Conservation (phyloP, 352 stramenopile species). For the Globisporangium cystogenes region DNA sequence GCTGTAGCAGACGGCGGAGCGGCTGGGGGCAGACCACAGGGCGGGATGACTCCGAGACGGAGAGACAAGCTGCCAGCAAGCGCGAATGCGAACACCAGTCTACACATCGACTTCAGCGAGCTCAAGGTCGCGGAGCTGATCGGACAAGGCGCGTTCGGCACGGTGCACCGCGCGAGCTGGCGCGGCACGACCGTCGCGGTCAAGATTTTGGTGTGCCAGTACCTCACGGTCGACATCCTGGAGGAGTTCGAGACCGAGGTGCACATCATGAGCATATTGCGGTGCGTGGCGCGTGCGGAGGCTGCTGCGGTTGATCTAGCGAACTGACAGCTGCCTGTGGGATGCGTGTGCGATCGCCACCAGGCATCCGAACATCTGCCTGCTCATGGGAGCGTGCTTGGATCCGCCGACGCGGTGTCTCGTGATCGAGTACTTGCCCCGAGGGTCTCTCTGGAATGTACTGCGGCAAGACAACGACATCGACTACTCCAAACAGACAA, state of each 20-base stretch:
- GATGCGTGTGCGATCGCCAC: constrained; percentile 4
- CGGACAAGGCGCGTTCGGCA: constrained; percentile 80
- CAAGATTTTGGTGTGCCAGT: constrained; percentile 83
- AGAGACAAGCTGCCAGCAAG: constrained; percentile 46
- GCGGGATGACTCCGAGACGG: constrained; percentile 21
- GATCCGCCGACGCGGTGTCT: constrained; percentile 74
- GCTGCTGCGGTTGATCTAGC: not conserved
- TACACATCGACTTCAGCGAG: constrained; percentile 78
- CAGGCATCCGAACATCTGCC: constrained; percentile 84
- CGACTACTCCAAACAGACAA: constrained; percentile 61
- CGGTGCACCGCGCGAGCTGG: constrained; percentile 70
- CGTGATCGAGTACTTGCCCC: constrained; percentile 83
- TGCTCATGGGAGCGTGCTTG: constrained; percentile 79
- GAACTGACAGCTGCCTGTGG: not conserved
- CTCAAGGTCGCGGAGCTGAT: constrained; percentile 80
- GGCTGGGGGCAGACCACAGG: not conserved
- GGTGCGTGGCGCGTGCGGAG: constrained; percentile 24
- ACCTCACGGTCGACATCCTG: constrained; percentile 78
- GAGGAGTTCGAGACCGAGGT: constrained; percentile 87
- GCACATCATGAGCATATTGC: constrained; percentile 88
- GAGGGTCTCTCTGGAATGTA: constrained; percentile 84
- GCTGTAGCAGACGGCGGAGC: constrained; percentile 1
- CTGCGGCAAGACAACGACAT: constrained; percentile 71
- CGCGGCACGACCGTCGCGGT: constrained; percentile 72
- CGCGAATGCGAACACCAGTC: constrained; percentile 59